Evolutionary conservation across 164 flowering plant species (phyloP).

Genomic region (Tetrastigma voinierianum): DNA sequence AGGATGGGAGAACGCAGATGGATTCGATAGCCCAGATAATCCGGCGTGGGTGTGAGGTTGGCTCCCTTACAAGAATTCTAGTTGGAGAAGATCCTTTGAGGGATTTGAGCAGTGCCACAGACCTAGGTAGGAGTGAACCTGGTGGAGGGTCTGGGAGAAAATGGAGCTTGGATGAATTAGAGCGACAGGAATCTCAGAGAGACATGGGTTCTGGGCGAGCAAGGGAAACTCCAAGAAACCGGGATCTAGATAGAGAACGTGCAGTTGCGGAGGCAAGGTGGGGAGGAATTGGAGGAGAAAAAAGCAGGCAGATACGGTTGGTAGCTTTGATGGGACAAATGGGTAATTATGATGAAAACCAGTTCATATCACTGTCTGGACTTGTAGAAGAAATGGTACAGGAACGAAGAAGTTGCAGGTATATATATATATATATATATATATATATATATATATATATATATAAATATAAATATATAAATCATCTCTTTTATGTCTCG

Average conservation of each 20-base stretch:
- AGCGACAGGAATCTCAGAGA: constrained; percentile 55
- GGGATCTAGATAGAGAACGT: constrained; percentile 76
- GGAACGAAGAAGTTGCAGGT: constrained; percentile 3
- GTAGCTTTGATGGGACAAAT: constrained; percentile 66
- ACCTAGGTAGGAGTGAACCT: constrained; percentile 47
- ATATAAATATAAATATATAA: no score
- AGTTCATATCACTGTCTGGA: neutral
- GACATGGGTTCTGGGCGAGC: constrained; percentile 49
- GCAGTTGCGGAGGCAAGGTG: constrained; percentile 88
- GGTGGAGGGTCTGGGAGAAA: constrained; percentile 74
- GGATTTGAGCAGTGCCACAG: constrained; percentile 43
- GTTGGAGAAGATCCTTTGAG: constrained; percentile 44
- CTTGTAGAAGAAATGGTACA: neutral
- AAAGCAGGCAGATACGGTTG: constrained; percentile 47
- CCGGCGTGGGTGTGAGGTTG: constrained; percentile 33
- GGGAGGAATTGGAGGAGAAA: constrained; percentile 90
- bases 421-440: no score
- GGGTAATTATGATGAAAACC: constrained; percentile 24
- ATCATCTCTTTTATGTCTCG: constrained; percentile 17
- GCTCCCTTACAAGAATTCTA: constrained; percentile 59
- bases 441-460: no score
- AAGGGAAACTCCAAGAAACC: constrained; percentile 50
- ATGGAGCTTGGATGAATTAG: constrained; percentile 60
- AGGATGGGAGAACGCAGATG: constrained; percentile 48
- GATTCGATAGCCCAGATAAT: constrained; percentile 47